phyloP scores from a whole-genome alignment of 2,329 filamentous ascomycete species.

The Fusarium duplospermum region DNA sequence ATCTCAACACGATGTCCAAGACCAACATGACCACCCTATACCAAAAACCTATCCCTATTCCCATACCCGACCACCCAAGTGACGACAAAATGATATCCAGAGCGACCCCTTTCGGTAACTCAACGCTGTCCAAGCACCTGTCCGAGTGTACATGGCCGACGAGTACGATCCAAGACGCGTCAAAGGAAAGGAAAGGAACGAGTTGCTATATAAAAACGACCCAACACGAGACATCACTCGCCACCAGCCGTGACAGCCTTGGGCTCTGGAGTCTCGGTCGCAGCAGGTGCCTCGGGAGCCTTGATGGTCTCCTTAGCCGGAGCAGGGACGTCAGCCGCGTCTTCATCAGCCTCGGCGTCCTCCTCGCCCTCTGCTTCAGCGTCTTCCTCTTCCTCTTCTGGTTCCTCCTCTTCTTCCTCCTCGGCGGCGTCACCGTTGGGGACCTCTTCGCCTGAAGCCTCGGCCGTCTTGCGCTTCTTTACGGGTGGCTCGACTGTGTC shows the following conservation, averaged over 20 bases:
- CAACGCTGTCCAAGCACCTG: not conserved
- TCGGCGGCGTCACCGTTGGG: constrained; percentile 51
- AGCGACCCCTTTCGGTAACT: not conserved
- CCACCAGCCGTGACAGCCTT: constrained; percentile 46
- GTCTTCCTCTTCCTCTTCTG: constrained; percentile 46
- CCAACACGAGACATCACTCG: constrained; percentile 30
- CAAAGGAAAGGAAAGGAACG: constrained; percentile 15
- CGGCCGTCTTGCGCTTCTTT: constrained; percentile 64
- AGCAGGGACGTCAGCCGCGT: constrained; percentile 37
- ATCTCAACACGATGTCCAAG: not conserved
- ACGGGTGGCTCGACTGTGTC: constrained; percentile 49
- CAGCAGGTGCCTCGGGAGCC: constrained; percentile 35
- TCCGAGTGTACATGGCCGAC: not conserved
- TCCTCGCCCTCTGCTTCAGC: constrained; percentile 44
- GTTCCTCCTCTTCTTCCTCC: constrained; percentile 51
- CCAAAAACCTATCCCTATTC: not conserved
- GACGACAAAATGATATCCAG: not conserved
- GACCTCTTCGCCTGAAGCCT: constrained; percentile 45
- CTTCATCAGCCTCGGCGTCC: constrained; percentile 42
- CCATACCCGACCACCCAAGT: not conserved
- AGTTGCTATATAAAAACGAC: constrained; percentile 21
- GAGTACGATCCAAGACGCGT: not conserved
- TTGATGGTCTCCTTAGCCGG: constrained; percentile 39
- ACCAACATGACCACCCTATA: constrained; percentile 1
- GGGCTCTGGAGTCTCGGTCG: constrained; percentile 43